Evolutionary conservation across 305 asterid species (phyloP).

Genomic region (Fraxinus greggii): DNA sequence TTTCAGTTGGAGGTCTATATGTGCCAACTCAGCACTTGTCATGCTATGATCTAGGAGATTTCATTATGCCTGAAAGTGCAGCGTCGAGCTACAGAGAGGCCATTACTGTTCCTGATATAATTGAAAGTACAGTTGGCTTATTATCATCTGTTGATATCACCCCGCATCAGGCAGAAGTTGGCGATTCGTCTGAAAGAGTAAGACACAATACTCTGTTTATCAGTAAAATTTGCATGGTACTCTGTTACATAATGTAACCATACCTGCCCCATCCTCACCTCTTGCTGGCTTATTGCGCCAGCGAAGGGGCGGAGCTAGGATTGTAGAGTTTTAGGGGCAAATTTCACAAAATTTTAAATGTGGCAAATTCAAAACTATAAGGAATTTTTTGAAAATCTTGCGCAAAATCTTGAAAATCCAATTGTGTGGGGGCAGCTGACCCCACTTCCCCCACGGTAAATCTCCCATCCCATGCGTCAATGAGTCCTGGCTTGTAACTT

Average conservation of each 20-base stretch:
- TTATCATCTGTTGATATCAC: slow-evolving; percentile 77
- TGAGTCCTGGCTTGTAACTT: background rate
- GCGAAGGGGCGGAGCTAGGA: background rate
- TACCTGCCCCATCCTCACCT: background rate
- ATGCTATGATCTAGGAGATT: slow-evolving; percentile 63
- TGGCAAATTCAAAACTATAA: too few species aligned
- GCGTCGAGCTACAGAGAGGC: slow-evolving; percentile 69
- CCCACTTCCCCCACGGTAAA: too few species aligned
- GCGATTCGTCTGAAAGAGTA: slow-evolving; percentile 85
- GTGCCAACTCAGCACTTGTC: slow-evolving; percentile 41
- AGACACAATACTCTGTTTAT: slow-evolving; percentile 15
- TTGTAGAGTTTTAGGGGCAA: too few species aligned
- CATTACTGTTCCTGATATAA: slow-evolving; percentile 70
- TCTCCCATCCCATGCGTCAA: background rate
- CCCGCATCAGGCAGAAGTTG: slow-evolving; percentile 55
- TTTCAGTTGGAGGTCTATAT: slow-evolving; percentile 53
- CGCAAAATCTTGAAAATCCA: too few species aligned
- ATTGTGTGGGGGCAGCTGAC: too few species aligned
- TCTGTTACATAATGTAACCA: background rate
- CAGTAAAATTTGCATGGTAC: background rate
- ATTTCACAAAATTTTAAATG: too few species aligned
- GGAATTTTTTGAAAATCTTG: too few species aligned
- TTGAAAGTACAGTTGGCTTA: slow-evolving; percentile 83
- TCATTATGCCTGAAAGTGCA: slow-evolving; percentile 55
- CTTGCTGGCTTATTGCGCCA: background rate